phyloP scores from a whole-genome alignment of 257 asterid species.

The Fraxinus cuspidata region DNA sequence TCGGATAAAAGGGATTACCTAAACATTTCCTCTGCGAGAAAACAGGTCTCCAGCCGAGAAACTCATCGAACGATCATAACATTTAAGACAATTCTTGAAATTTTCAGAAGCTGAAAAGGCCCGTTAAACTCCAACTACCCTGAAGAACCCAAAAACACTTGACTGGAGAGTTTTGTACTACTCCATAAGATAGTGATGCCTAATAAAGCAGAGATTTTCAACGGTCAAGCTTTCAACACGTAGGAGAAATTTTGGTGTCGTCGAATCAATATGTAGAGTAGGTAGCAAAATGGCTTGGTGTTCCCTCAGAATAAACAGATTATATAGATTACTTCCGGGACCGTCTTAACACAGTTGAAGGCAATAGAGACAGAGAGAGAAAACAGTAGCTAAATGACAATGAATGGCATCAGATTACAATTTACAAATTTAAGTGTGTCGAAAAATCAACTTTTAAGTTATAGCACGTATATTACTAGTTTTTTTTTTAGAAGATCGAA shows the following conservation, averaged over 20 bases:
- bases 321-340: slow-evolving; percentile 28
- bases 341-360: slow-evolving; percentile 13
- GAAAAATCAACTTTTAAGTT: not conserved
- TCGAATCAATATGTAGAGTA: slow-evolving; percentile 25
- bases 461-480: no score
- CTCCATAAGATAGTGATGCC: not conserved
- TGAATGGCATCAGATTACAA: slow-evolving; percentile 21
- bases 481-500: no score
- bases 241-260: slow-evolving; percentile 2
- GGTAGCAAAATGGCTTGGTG: slow-evolving; percentile 35
- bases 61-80: not conserved
- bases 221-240: not conserved
- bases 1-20: slow-evolving; percentile 9
- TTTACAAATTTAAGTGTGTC: slow-evolving; percentile 7
- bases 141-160: not conserved
- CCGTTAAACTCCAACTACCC: not conserved
- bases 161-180: not conserved
- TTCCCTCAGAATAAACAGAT: slow-evolving; percentile 43
- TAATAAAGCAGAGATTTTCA: not conserved
- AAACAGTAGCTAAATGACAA: slow-evolving; percentile 20
- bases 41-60: not conserved
- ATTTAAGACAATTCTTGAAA: not conserved
- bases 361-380: slow-evolving; percentile 27
- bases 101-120: not conserved
- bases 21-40: not conserved